Percentiles rank a stretch among this genome's conserved stretches.
phyloP scores from a whole-genome alignment of 306 rosid species.

The Vigna radiata region DNA sequence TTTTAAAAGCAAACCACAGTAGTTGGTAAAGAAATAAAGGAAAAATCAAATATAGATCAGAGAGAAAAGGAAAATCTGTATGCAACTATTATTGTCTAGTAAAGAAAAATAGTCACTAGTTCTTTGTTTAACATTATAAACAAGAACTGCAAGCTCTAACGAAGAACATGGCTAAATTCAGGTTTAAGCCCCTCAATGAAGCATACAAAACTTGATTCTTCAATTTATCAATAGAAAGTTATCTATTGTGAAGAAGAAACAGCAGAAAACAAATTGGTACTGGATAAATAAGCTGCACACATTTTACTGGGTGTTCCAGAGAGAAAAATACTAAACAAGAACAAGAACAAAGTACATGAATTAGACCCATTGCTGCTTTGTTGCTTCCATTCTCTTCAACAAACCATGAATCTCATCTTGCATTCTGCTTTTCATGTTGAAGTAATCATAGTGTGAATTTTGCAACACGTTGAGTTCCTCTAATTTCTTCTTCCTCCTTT shows the following conservation, averaged over 20 bases:
- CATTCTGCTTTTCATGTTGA: conserved; percentile 81
- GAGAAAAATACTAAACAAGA: neutral
- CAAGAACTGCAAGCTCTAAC: conserved; percentile 7
- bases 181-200: neutral
- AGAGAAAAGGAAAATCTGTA: neutral
- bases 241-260: conserved; percentile 41
- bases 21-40: too few species aligned
- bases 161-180: conserved; percentile 13
- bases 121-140: neutral
- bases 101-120: neutral
- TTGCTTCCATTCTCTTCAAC: conserved; percentile 82
- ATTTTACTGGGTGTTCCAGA: conserved; percentile 38
- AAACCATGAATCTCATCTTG: conserved; percentile 74
- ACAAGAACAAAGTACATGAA: conserved; percentile 25
- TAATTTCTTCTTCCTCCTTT: conserved; percentile 64
- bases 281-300: conserved; percentile 39
- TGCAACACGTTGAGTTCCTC: conserved; percentile 75
- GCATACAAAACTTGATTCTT: conserved; percentile 10
- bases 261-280: conserved; percentile 29
- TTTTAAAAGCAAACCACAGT: too few species aligned
- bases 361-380: conserved; percentile 69
- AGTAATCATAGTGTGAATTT: conserved; percentile 68
- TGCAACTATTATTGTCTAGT: neutral
- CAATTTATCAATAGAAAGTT: conserved; percentile 33
- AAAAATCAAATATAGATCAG: too few species aligned